Conservation (phyloP, 305 asterid genomes). For the Fraxinus dipetala region DNA sequence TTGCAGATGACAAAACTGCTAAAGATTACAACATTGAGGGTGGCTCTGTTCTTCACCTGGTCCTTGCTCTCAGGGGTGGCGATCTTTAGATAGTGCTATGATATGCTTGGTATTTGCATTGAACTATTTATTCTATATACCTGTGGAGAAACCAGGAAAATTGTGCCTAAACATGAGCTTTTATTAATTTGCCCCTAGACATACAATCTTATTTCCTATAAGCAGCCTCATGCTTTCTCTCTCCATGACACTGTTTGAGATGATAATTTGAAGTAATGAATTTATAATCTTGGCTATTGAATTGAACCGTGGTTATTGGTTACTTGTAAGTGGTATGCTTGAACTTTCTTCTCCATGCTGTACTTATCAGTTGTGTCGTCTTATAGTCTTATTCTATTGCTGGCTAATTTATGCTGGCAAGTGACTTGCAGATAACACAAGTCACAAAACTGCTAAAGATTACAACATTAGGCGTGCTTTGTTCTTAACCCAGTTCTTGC, state of each 20-base stretch:
- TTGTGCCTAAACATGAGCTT: neutral
- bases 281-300: neutral
- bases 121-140: neutral
- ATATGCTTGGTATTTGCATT: neutral
- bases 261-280: neutral
- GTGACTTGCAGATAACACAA: conserved; percentile 25
- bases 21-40: conserved; percentile 87
- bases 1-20: conserved; percentile 82
- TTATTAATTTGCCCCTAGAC: neutral
- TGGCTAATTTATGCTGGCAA: conserved; percentile 27
- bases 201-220: neutral
- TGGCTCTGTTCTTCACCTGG: conserved; percentile 88
- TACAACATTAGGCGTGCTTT: conserved; percentile 23
- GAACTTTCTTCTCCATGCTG: neutral
- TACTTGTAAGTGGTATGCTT: neutral
- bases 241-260: neutral
- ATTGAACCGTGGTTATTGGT: neutral
- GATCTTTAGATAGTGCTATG: conserved; percentile 18
- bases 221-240: neutral
- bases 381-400: neutral
- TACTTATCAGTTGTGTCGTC: neutral
- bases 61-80: conserved; percentile 81
- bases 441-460: conserved; percentile 21
- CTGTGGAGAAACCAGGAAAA: neutral
- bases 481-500: conserved; percentile 30